Evolutionary conservation across 805 yeast genomes (phyloP).

Genomic region (Clavispora asparagi): DNA sequence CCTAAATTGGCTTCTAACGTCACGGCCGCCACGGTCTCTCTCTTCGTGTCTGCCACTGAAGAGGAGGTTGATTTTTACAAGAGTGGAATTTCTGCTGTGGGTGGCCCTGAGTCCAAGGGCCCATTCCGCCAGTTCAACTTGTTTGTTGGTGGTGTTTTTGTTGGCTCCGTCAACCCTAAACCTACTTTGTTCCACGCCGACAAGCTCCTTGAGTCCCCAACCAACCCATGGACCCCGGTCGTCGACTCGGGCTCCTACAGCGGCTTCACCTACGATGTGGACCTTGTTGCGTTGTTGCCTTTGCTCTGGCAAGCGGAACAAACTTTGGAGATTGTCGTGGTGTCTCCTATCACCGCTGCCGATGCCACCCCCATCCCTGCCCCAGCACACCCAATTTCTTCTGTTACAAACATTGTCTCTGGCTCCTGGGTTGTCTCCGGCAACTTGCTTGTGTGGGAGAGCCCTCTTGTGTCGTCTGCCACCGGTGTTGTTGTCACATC

Average conservation of each 20-base stretch:
- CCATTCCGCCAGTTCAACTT: constrained; percentile 24
- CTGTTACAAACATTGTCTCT: constrained; percentile 9
- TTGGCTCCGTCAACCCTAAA: constrained; percentile 22
- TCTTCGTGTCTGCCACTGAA: constrained; percentile 24
- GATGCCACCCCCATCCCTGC: constrained; percentile 14
- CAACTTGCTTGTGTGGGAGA: constrained; percentile 23
- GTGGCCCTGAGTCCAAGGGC: constrained; percentile 6
- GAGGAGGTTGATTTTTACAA: constrained; percentile 20
- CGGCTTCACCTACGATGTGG: constrained; percentile 23
- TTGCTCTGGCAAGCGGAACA: constrained; percentile 21
- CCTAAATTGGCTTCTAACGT: constrained; percentile 19
- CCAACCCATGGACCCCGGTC: constrained; percentile 19
- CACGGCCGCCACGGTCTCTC: constrained; percentile 19
- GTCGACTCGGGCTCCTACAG: constrained; percentile 23
- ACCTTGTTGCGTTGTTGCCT: constrained; percentile 22
- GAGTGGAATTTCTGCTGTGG: constrained; percentile 9
- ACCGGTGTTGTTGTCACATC: constrained; percentile 14
- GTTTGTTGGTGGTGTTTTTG: constrained; percentile 16
- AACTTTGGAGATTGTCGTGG: constrained; percentile 19
- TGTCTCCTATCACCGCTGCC: constrained; percentile 18
- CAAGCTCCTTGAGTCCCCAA: constrained; percentile 6
- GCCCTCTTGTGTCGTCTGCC: constrained; percentile 9
- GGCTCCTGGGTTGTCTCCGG: constrained; percentile 23
- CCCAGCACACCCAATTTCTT: constrained; percentile 15
- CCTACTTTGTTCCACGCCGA: constrained; percentile 25